A percentile compares a stretch with the other conserved stretches of the same genome.
Conservation (phyloP, 2,329 filamentous ascomycete genomes). For the Zymoseptoria ardabiliae region DNA sequence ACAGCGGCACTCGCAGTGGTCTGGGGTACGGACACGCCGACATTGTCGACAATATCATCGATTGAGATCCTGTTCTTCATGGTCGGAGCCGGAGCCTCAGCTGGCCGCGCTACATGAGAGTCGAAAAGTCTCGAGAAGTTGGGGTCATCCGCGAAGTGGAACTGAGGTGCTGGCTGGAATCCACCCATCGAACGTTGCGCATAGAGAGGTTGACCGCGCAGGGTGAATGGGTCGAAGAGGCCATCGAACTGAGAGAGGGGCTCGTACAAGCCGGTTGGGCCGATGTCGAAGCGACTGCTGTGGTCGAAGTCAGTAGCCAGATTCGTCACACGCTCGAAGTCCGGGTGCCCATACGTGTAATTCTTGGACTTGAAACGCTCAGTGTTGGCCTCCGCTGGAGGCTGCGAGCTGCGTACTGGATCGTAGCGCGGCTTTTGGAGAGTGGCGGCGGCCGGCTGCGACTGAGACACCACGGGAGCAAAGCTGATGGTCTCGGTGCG, state of each 20-base stretch:
- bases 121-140: not conserved
- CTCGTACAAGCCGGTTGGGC: not conserved
- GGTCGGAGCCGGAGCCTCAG: not conserved
- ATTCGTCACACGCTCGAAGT: conserved; percentile 3
- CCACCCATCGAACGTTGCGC: not conserved
- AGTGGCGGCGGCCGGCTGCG: not conserved
- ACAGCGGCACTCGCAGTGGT: not conserved
- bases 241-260: not conserved
- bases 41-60: not conserved
- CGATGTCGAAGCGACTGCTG: conserved; percentile 20
- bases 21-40: not conserved
- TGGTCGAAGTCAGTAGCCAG: conserved; percentile 15
- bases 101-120: not conserved
- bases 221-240: not conserved
- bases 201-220: not conserved
- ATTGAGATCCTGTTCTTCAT: conserved; percentile 7
- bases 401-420: conserved; percentile 20
- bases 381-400: conserved; percentile 2
- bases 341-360: conserved; percentile 13
- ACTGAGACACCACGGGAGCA: conserved; percentile 7
- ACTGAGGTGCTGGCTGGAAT: not conserved
- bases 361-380: conserved; percentile 1
- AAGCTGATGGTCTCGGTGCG: conserved; percentile 8
- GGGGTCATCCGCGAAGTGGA: not conserved
- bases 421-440: conserved; percentile 20